Base-by-base conservation (phyloP, 2,329 filamentous ascomycete genomes). In the Pleomassaria siparia region DNA sequence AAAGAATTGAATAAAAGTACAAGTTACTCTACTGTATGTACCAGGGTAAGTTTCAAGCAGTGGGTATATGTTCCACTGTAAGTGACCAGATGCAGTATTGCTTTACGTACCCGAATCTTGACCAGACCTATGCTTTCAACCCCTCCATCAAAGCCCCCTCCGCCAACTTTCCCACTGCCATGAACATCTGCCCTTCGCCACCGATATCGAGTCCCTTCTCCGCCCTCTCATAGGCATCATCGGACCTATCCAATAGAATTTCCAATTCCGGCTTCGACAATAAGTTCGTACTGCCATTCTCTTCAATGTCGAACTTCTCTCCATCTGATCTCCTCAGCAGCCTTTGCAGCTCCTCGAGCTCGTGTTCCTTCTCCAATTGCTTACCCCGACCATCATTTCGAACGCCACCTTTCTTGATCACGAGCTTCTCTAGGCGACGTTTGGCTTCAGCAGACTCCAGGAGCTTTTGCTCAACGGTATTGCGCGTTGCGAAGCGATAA, bases 381-480 rank as follows among this genome's bases (percentile, higher is more conserved):
- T 52, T 49, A 7, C 60, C 85, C 84, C 29, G 87, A 74, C 79
- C 51, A 88, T 75, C 51, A 39, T 66, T 91, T 80, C 18, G 80
- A 52, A 82, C 43, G 64, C 74, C 33, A 76, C 92, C 92, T 68
- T 97, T 97, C 51, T 92, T 88, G 62, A 99, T 99, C 6, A 99
- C 90, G 0, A 99, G 78, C 66, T 96, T 95, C 68, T 99, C 94
- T 0, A 99, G 79, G 1, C 91, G 82, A 0, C 94, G 86, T 71
- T 99, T 99, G 1, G 88, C 89, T 60, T 96, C 91, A 0, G 94
- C 94, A 26, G 88, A 91, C 60, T 91, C 82, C 0, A 97, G 81
- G 0, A 97, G 78, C 5, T 85, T 85, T 63, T 96, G 89, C 67
- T 99, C 94, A 0, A 99, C 89, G 0, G 94, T 97, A 8, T 87